phyloP scores from a whole-genome alignment of 2,329 filamentous ascomycete species.

The Lachnellula hyalina region DNA sequence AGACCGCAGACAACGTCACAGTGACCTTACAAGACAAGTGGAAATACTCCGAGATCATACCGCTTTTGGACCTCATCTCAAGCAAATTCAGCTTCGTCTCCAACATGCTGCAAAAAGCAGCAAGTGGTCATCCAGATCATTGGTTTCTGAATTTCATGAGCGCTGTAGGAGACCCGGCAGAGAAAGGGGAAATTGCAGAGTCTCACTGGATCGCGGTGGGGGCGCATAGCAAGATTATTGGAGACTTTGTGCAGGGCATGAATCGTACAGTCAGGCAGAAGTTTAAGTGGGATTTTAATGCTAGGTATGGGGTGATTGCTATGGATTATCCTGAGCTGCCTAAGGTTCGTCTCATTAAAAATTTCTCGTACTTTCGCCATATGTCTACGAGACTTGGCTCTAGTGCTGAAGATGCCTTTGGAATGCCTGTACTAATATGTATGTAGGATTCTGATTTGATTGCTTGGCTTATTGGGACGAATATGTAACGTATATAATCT shows the following conservation, averaged over 20 bases:
- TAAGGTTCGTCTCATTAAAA: constrained; percentile 8
- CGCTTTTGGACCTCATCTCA: constrained; percentile 35
- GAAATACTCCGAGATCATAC: constrained; percentile 35
- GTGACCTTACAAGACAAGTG: constrained; percentile 45
- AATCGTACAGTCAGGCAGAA: constrained; percentile 34
- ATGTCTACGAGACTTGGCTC: no score
- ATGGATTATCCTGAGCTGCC: constrained; percentile 27
- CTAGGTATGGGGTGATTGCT: constrained; percentile 26
- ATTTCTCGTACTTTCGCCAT: no score
- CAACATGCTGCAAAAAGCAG: constrained; percentile 34
- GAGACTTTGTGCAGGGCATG: constrained; percentile 40
- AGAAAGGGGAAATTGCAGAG: constrained; percentile 36
- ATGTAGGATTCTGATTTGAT: constrained; percentile 35
- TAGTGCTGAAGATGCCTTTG: no score
- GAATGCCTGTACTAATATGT: no score
- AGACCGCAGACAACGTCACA: constrained; percentile 33
- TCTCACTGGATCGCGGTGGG: constrained; percentile 42
- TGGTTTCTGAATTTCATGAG: constrained; percentile 42
- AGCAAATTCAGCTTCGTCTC: constrained; percentile 37
- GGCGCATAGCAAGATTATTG: constrained; percentile 36
- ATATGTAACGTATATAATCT: constrained; percentile 27
- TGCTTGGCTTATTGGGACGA: constrained; percentile 36
- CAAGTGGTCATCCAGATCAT: constrained; percentile 10
- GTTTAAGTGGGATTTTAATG: constrained; percentile 26
- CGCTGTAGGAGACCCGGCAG: constrained; percentile 34